Conservation (phyloP, 225 moss, liverwort and hornwort genomes). For the Sphagnum tenellum region DNA sequence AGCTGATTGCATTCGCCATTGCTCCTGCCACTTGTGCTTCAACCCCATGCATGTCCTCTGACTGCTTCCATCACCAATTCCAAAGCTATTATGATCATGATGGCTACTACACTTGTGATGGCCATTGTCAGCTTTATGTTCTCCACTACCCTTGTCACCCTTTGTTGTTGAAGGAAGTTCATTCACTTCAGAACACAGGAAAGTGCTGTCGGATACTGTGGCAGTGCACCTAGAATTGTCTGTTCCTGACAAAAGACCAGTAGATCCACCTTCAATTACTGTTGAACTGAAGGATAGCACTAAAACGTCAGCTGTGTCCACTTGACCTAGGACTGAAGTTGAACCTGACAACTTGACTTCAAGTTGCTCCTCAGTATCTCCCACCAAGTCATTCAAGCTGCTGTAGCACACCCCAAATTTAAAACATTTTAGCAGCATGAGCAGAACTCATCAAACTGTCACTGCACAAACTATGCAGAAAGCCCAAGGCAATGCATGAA, state of each 20-base stretch:
- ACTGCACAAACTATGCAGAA: no score
- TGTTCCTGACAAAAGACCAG: background rate
- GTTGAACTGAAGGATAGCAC: background rate
- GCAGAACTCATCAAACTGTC: no score
- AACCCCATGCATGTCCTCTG: constrained; percentile 47
- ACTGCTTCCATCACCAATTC: constrained; percentile 15
- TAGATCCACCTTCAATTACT: background rate
- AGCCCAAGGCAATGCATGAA: no score
- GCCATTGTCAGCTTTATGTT: background rate
- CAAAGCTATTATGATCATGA: background rate
- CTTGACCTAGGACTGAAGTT: background rate
- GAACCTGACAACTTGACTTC: background rate
- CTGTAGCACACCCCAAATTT: background rate
- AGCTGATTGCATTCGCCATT: constrained; percentile 48
- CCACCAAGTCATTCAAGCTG: no score
- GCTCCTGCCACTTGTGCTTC: constrained; percentile 50
- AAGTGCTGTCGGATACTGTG: background rate
- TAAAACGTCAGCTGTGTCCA: background rate
- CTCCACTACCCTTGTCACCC: background rate
- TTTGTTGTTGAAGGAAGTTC: no score
- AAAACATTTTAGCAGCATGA: background rate
- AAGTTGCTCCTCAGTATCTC: background rate
- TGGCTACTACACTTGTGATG: background rate
- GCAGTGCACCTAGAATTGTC: background rate
- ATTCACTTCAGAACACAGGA: background rate